Evolutionary conservation across 768 basidiomycete genomes (phyloP).

Genomic region (Pulveroboletus ravenelii): DNA sequence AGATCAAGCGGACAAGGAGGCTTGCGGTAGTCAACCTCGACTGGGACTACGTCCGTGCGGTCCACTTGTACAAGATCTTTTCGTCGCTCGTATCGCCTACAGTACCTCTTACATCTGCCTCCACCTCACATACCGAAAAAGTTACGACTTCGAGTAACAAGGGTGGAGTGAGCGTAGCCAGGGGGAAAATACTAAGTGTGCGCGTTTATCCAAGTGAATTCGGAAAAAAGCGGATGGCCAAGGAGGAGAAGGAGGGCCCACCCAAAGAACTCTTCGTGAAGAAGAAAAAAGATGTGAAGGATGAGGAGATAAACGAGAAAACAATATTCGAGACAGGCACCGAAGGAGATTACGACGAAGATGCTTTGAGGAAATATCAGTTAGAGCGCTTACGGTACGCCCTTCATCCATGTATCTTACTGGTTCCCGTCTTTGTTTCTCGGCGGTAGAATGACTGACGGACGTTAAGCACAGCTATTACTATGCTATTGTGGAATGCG

Average conservation of each 20-base stretch:
- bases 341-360: constrained; percentile 81
- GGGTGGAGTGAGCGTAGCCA: constrained; percentile 31
- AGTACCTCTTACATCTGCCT: constrained; percentile 38
- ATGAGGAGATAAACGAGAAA: constrained; percentile 59
- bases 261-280: constrained; percentile 78
- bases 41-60: constrained; percentile 93
- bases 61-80: constrained; percentile 88
- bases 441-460: constrained; percentile 1
- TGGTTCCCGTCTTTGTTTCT: neutral
- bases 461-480: constrained; percentile 63
- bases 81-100: constrained; percentile 74
- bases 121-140: constrained; percentile 19
- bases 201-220: constrained; percentile 92
- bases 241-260: constrained; percentile 88
- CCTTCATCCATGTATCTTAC: neutral
- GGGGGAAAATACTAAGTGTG: constrained; percentile 71
- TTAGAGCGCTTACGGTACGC: constrained; percentile 84
- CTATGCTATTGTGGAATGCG: constrained; percentile 91
- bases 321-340: constrained; percentile 63
- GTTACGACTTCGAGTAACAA: constrained; percentile 7
- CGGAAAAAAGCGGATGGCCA: constrained; percentile 79
- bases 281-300: constrained; percentile 31
- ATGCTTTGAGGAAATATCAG: constrained; percentile 86
- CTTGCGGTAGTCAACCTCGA: constrained; percentile 94
- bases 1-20: constrained; percentile 52